These are phyloP conservation scores for Lablab purpureus DNA, from an alignment of 306 rosid genomes.

Conservation along the genomic window DNA sequence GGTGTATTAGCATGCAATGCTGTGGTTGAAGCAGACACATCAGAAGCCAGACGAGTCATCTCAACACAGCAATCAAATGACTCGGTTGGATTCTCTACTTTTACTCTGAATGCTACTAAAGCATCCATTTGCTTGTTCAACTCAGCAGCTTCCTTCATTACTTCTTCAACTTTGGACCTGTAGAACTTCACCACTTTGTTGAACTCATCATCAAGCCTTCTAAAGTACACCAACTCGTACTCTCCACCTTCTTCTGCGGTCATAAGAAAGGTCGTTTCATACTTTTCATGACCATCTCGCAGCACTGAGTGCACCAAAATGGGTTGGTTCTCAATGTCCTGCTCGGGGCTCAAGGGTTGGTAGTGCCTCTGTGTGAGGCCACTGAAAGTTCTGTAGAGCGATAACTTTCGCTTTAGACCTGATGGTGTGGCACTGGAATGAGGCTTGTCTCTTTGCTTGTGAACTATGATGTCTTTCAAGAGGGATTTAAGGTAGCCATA, in stretches of 20 bases:
- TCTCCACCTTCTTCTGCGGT: conserved; percentile 70
- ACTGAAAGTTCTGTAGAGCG: conserved; percentile 78
- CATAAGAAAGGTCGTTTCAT: conserved; percentile 62
- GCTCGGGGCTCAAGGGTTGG: conserved; percentile 36
- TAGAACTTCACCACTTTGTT: conserved; percentile 72
- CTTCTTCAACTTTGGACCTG: conserved; percentile 59
- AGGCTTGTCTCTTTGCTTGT: conserved; percentile 40
- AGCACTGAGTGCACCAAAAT: conserved; percentile 56
- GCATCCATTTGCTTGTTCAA: conserved; percentile 79
- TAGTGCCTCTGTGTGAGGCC: conserved; percentile 58
- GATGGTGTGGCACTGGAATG: conserved; percentile 30
- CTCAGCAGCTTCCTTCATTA: conserved; percentile 65
- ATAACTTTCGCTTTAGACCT: conserved; percentile 53
- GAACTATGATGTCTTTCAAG: conserved; percentile 54
- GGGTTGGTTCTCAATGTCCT: conserved; percentile 67
- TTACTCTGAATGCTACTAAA: conserved; percentile 69
- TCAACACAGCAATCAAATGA: conserved; percentile 51
- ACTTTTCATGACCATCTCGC: conserved; percentile 44
- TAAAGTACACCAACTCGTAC: conserved; percentile 63
- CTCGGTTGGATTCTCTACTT: conserved; percentile 64
- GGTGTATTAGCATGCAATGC: conserved; percentile 65
- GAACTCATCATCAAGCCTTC: conserved; percentile 64
- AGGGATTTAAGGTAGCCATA: conserved; percentile 59
- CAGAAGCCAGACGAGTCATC: conserved; percentile 66
- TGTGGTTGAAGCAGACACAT: conserved; percentile 59